phyloP scores from a whole-genome alignment of 2,329 filamentous ascomycete genomes.

The Ceratocystis alfenasii region DNA sequence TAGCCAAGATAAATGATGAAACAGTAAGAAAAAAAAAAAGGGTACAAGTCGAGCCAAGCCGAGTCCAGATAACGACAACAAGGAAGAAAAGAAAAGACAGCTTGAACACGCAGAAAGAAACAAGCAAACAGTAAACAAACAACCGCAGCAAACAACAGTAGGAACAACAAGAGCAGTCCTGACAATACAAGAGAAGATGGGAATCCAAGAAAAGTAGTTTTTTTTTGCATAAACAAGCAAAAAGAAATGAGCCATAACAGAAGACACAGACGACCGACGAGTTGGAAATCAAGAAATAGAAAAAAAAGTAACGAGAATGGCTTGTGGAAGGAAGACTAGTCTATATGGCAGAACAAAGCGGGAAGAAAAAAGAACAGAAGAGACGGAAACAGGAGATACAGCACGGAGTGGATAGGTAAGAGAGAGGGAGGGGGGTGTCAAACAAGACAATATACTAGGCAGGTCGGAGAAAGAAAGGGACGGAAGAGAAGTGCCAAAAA shows the following conservation, averaged over 20 bases:
- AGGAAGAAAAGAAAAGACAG: constrained; percentile 21
- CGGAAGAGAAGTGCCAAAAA: not conserved
- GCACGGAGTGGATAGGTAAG: too few species aligned
- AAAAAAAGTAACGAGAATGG: not conserved
- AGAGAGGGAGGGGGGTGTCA: too few species aligned
- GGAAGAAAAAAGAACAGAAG: not conserved
- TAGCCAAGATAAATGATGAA: constrained; percentile 6
- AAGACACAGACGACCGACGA: not conserved
- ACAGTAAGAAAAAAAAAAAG: constrained; percentile 19
- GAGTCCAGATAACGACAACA: not conserved
- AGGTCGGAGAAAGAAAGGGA: constrained; percentile 15
- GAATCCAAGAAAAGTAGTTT: not conserved
- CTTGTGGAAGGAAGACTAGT: constrained; percentile 1
- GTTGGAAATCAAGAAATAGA: not conserved
- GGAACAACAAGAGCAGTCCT: too few species aligned
- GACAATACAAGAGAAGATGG: not conserved
- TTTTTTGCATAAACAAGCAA: not conserved
- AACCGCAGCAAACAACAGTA: too few species aligned
- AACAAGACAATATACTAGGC: constrained; percentile 3
- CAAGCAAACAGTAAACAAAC: too few species aligned
- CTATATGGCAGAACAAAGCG: not conserved
- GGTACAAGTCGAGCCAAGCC: constrained; percentile 2
- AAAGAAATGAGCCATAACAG: not conserved
- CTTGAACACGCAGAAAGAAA: not conserved
- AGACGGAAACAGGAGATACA: not conserved